phyloP scores from a whole-genome alignment of 202 grass and related monocot genomes.

The Zoysia matrella region DNA sequence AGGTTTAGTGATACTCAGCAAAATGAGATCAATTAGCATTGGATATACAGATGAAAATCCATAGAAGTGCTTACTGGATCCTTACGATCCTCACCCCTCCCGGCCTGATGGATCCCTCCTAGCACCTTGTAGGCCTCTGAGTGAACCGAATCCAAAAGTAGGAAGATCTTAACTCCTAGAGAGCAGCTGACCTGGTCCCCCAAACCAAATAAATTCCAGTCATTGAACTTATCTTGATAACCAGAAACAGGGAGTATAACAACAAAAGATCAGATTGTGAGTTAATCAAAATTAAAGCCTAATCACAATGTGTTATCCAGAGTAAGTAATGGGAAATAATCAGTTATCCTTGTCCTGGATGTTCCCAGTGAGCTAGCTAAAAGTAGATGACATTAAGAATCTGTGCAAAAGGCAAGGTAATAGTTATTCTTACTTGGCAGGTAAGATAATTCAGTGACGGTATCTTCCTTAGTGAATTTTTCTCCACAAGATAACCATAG shows the following conservation, averaged over 20 bases:
- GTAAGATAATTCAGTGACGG: no score
- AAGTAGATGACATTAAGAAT: no score
- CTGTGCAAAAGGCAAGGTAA: no score
- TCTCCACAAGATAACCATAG: no score
- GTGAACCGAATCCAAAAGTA: constrained; percentile 87
- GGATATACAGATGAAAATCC: neutral
- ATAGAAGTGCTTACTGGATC: neutral
- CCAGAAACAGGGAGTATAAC: no score
- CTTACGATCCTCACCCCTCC: constrained; percentile 71
- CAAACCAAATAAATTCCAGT: constrained; percentile 13
- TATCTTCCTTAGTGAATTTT: no score
- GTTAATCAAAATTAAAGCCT: no score
- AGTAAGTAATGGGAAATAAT: neutral
- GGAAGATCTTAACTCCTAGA: constrained; percentile 88
- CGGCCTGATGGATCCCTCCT: constrained; percentile 87
- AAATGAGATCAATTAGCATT: constrained; percentile 6
- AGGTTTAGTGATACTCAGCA: neutral
- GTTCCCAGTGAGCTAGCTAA: no score
- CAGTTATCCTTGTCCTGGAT: no score
- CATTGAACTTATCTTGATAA: neutral
- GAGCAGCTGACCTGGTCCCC: constrained; percentile 81
- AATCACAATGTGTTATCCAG: no score
- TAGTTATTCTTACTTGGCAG: no score
- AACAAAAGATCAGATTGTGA: no score
- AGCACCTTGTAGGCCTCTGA: constrained; percentile 97